phyloP scores from a whole-genome alignment of 495 filamentous ascomycete genomes.

The Podospora tetraspora region DNA sequence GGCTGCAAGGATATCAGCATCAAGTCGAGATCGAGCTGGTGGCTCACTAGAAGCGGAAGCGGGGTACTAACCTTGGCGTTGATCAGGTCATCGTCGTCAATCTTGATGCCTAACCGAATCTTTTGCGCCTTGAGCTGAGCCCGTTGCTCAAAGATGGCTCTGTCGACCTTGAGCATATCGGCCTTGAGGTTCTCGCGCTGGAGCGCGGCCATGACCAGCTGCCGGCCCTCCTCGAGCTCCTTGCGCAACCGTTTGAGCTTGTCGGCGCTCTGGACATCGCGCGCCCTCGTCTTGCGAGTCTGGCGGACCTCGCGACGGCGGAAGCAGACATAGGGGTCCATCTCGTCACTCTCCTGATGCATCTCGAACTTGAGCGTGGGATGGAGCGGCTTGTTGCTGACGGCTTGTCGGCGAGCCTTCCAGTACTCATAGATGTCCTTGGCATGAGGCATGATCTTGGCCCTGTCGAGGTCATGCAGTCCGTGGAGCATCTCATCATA shows the following conservation, averaged over 20 bases:
- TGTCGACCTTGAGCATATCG: slow-evolving; percentile 69
- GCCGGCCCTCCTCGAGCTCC: slow-evolving; percentile 84
- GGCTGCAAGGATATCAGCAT: slow-evolving; percentile 44
- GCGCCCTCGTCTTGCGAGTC: slow-evolving; percentile 86
- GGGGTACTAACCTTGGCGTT: slow-evolving; percentile 71
- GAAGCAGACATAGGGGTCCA: slow-evolving; percentile 98
- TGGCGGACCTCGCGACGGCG: slow-evolving; percentile 90
- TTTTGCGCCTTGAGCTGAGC: slow-evolving; percentile 78
- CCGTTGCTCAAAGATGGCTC: slow-evolving; percentile 73
- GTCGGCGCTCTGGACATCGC: slow-evolving; percentile 89
- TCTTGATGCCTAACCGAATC: slow-evolving; percentile 80
- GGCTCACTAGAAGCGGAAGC: slow-evolving; percentile 2
- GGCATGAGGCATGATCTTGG: slow-evolving; percentile 63
- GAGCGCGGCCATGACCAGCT: slow-evolving; percentile 68
- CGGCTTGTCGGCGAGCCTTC: slow-evolving; percentile 62
- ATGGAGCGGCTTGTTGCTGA: slow-evolving; percentile 64
- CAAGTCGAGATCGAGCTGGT: slow-evolving; percentile 17
- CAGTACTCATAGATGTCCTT: slow-evolving; percentile 89
- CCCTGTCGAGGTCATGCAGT: slow-evolving; percentile 65
- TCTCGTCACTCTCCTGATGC: slow-evolving; percentile 86
- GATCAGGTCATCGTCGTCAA: slow-evolving; percentile 89
- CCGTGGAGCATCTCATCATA: slow-evolving; percentile 75
- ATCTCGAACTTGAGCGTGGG: slow-evolving; percentile 86
- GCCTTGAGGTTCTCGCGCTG: slow-evolving; percentile 72
- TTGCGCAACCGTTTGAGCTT: slow-evolving; percentile 87